phyloP scores from a whole-genome alignment of 441 rosid species.

The Metrosideros polymorpha region DNA sequence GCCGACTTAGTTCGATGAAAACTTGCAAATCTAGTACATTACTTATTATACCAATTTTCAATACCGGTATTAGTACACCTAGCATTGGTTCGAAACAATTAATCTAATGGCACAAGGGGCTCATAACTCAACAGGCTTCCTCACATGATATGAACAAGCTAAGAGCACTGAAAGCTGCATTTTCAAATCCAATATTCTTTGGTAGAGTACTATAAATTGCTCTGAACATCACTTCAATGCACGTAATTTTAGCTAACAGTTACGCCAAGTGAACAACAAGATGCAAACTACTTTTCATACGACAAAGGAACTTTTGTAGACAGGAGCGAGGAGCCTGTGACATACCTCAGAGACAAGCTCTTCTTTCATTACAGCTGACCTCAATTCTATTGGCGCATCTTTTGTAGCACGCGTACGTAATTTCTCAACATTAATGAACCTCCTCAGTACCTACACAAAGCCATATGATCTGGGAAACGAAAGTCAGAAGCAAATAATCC shows the following conservation, averaged over 20 bases:
- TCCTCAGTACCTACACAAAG: constrained; percentile 42
- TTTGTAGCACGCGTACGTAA: constrained; percentile 60
- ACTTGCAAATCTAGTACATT: not conserved
- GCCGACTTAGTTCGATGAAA: not conserved
- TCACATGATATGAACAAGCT: not conserved
- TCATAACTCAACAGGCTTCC: not conserved
- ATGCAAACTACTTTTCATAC: not conserved
- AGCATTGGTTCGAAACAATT: not conserved
- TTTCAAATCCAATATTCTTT: not conserved
- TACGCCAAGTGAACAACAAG: not conserved
- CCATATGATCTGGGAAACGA: not conserved
- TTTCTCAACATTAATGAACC: constrained; percentile 47
- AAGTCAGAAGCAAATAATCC: not conserved
- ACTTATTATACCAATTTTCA: not conserved
- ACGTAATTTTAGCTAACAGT: not conserved
- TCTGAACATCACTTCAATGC: not conserved
- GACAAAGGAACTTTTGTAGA: not conserved
- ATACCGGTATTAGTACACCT: not conserved
- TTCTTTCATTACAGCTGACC: constrained; percentile 62
- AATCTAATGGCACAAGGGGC: not conserved
- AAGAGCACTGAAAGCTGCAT: not conserved
- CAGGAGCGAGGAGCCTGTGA: not conserved
- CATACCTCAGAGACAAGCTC: constrained; percentile 69
- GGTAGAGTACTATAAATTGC: not conserved
- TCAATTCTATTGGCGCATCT: constrained; percentile 70